Percentiles rank a stretch among this genome's conserved stretches.
These are phyloP conservation scores for Trametes cubensis DNA, from an alignment of 768 basidiomycete species.

Conservation along the genomic window DNA sequence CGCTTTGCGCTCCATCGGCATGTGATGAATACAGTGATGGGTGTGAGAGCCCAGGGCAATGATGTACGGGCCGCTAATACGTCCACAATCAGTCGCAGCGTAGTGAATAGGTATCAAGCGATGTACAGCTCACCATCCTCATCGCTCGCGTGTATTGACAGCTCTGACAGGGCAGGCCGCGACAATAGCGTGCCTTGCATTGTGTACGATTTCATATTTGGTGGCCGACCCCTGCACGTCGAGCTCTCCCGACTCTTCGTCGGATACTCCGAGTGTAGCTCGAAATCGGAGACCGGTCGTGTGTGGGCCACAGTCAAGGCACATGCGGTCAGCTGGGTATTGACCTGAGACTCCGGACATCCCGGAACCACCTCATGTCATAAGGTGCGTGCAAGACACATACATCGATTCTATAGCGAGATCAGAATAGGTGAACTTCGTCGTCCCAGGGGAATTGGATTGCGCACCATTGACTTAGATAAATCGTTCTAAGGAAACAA, in stretches of 20 bases:
- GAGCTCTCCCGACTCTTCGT: background rate
- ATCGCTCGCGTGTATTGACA: too few relatives aligned
- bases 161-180: too few relatives aligned
- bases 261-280: too few relatives aligned
- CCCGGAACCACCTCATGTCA: background rate
- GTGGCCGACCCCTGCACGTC: background rate
- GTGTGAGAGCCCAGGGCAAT: background rate
- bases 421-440: too few relatives aligned
- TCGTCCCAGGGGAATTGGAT: too few relatives aligned
- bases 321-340: background rate
- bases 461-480: too few relatives aligned
- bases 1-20: background rate
- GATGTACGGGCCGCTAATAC: background rate
- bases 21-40: background rate
- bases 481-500: too few relatives aligned
- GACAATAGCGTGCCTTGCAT: too few relatives aligned
- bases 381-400: too few relatives aligned
- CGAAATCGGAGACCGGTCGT: too few relatives aligned
- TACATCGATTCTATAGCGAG: too few relatives aligned
- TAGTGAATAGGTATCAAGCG: background rate
- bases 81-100: background rate
- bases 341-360: background rate
- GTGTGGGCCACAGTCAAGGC: background rate
- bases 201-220: too few relatives aligned
- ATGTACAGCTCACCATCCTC: background rate